Percentiles rank a stretch among this genome's conserved stretches.
These are phyloP conservation scores for Eucalyptus marginata DNA, from an alignment of 345 rosid species.

Conservation along the genomic window DNA sequence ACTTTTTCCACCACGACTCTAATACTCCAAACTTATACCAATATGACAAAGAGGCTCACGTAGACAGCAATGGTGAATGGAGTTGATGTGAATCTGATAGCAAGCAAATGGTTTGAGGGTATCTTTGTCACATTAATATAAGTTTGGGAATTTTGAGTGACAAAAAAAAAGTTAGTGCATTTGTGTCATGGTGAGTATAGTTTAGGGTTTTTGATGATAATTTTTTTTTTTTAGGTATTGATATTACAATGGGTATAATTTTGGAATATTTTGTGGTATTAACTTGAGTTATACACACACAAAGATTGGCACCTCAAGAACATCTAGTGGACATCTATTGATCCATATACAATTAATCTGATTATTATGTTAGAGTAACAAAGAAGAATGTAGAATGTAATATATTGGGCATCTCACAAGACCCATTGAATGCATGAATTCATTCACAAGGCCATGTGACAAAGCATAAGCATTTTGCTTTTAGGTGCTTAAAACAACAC, in stretches of 20 bases:
- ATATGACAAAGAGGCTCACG: neutral
- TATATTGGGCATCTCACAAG: neutral
- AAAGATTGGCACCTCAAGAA: neutral
- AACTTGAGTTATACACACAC: rapidly evolving
- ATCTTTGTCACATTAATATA: neutral
- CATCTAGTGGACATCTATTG: neutral
- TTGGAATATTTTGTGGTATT: neutral
- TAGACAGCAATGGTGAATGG: neutral
- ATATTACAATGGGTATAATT: neutral
- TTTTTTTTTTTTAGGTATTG: neutral
- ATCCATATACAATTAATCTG: neutral
- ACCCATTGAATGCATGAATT: neutral
- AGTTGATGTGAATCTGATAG: neutral
- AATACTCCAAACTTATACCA: neutral
- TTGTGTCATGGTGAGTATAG: neutral
- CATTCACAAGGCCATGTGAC: neutral
- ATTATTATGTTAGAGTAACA: neutral
- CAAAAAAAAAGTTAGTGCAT: neutral
- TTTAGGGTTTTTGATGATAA: neutral
- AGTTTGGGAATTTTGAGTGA: neutral
- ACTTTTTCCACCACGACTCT: neutral
- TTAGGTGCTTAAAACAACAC: neutral
- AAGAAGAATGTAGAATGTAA: neutral
- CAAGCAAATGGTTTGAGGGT: rapidly evolving
- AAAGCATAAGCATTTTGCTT: neutral